Percentiles rank a stretch among this genome's conserved stretches.
phyloP scores from a whole-genome alignment of 345 rosid species.

The Eucalyptus melliodora region DNA sequence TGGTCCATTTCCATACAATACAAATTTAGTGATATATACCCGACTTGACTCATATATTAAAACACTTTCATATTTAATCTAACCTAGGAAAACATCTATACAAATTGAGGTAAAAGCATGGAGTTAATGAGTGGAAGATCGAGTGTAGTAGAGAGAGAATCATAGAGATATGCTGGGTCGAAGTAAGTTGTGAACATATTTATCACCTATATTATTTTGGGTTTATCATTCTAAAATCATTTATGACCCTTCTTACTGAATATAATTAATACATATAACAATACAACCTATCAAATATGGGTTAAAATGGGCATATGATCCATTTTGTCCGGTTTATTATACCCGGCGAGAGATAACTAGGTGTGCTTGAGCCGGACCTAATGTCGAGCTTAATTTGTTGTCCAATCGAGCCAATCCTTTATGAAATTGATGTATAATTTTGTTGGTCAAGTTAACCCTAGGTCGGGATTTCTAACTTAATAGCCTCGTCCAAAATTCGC shows the following conservation, averaged over 20 bases:
- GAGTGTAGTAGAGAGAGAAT: too few relatives aligned
- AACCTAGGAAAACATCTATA: neutral
- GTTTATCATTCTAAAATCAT: neutral
- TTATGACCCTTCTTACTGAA: neutral
- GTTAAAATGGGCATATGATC: neutral
- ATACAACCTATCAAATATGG: too few relatives aligned
- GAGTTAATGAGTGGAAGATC: neutral
- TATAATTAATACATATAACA: neutral
- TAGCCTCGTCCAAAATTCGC: neutral
- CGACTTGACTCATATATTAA: neutral
- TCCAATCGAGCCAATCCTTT: neutral
- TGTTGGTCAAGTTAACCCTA: neutral
- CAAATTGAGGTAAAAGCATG: neutral
- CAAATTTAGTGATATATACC: neutral
- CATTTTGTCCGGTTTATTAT: neutral
- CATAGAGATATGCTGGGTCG: neutral
- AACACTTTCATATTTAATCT: too few relatives aligned
- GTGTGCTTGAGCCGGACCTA: neutral
- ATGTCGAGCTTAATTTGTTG: neutral
- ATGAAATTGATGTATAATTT: neutral
- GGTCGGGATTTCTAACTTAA: neutral
- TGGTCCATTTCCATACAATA: neutral
- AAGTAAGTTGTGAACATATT: neutral
- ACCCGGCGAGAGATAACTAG: neutral
- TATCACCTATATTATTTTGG: too few relatives aligned